A percentile compares a stretch with the other conserved stretches of the same genome.
Evolutionary conservation across 1,284 basidiomycete genomes (phyloP).

Genomic region (Volvariella surrecta): DNA sequence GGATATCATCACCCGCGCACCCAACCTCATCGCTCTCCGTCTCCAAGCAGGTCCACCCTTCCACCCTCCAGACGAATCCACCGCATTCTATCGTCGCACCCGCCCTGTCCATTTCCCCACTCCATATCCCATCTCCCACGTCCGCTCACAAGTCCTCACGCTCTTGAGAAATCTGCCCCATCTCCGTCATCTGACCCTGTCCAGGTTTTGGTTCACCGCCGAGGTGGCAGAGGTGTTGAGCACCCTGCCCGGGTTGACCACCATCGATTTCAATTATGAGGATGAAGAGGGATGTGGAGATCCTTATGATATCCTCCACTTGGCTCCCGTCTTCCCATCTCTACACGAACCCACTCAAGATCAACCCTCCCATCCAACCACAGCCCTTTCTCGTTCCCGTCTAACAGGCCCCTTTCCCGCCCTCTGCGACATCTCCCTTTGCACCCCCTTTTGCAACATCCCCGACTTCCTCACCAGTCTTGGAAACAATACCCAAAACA

Average conservation of each 20-base stretch:
- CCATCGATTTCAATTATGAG: constrained; percentile 42
- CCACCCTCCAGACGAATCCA: constrained; percentile 22
- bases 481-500: constrained; percentile 31
- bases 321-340: constrained; percentile 25
- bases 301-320: constrained; percentile 30
- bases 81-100: too few relatives aligned
- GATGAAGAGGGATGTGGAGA: constrained; percentile 33
- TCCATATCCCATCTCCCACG: constrained; percentile 27
- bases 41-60: constrained; percentile 27
- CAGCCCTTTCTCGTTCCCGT: constrained; percentile 16
- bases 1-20: constrained; percentile 45
- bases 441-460: constrained; percentile 33
- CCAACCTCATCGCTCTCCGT: constrained; percentile 34
- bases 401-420: constrained; percentile 42
- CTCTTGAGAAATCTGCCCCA: constrained; percentile 33
- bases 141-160: constrained; percentile 26
- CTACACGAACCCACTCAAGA: too few relatives aligned
- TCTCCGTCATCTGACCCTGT: constrained; percentile 40
- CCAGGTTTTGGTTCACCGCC: constrained; percentile 41
- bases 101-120: constrained; percentile 31
- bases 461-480: constrained; percentile 34
- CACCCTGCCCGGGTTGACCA: constrained; percentile 30
- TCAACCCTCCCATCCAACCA: too few relatives aligned
- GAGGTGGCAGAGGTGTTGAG: constrained; percentile 37
- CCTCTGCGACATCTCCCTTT: constrained; percentile 43